Conservation (phyloP, 2,329 filamentous ascomycete species). For the Ceratocystis cubensis region DNA sequence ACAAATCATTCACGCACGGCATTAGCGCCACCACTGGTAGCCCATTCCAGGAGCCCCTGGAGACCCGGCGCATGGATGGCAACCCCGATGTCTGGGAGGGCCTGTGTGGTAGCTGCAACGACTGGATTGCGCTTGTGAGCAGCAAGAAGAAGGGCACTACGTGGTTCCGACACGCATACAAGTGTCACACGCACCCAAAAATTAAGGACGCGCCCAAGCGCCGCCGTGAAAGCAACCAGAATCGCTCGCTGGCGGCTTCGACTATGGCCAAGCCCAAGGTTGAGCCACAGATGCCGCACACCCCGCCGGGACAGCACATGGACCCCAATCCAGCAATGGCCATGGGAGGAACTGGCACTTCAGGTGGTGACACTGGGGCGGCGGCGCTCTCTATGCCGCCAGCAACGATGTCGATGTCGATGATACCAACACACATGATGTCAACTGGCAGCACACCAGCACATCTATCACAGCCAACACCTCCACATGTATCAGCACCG, state of each 20-base stretch:
- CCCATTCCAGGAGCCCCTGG: conserved; percentile 63
- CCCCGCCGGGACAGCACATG: conserved; percentile 33
- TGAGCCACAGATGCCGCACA: conserved; percentile 25
- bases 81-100: conserved; percentile 75
- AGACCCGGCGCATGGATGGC: conserved; percentile 63
- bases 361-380: conserved; percentile 23
- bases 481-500: conserved; percentile 21
- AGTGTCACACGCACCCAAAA: conserved; percentile 64
- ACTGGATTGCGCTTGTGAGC: conserved; percentile 70
- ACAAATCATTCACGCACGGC: conserved; percentile 80
- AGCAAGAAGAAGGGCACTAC: conserved; percentile 88
- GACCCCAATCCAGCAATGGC: conserved; percentile 24
- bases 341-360: background rate
- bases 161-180: conserved; percentile 83
- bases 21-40: conserved; percentile 71
- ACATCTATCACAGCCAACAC: background rate
- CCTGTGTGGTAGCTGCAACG: conserved; percentile 62
- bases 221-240: conserved; percentile 48
- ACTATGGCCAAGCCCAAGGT: conserved; percentile 38
- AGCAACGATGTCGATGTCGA: conserved; percentile 21
- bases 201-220: conserved; percentile 59
- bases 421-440: conserved; percentile 25
- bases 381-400: conserved; percentile 21
- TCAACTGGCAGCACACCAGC: conserved; percentile 17
- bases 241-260: conserved; percentile 32